A percentile compares a stretch with the other conserved stretches of the same genome.
These are phyloP conservation scores for Pseudodiploospora longispora DNA, from an alignment of 2,329 filamentous ascomycete genomes.

Conservation along the genomic window DNA sequence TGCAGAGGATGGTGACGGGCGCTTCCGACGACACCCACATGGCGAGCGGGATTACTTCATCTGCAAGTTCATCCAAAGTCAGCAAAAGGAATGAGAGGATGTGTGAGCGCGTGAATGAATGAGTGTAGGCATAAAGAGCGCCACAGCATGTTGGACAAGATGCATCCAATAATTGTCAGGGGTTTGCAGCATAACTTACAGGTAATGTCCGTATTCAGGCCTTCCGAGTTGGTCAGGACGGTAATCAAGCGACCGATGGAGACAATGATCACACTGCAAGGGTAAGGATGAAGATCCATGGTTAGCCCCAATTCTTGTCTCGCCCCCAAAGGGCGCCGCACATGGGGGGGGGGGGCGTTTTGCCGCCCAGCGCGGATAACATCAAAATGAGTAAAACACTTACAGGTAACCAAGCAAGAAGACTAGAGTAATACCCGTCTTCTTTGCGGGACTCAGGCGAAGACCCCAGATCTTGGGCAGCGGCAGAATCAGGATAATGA, in stretches of 20 bases:
- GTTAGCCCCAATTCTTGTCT: not conserved
- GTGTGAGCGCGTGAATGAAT: too few relatives aligned
- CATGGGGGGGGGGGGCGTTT: not conserved
- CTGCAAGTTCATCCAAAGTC: too few relatives aligned
- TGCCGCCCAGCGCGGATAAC: not conserved
- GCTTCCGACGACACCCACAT: slow-evolving; percentile 28
- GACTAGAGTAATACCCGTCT: slow-evolving; percentile 34
- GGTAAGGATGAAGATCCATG: not conserved
- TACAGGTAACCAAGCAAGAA: slow-evolving; percentile 39
- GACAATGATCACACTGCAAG: slow-evolving; percentile 36
- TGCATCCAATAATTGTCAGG: too few relatives aligned
- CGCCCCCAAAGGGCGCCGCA: too few relatives aligned
- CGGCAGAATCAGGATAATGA: slow-evolving; percentile 37
- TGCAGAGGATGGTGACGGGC: slow-evolving; percentile 42
- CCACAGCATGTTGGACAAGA: too few relatives aligned
- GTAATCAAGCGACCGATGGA: slow-evolving; percentile 40
- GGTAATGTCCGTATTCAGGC: too few relatives aligned
- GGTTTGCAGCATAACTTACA: too few relatives aligned
- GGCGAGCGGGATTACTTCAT: not conserved
- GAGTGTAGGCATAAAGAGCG: too few relatives aligned
- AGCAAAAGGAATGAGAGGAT: too few relatives aligned
- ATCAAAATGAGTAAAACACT: slow-evolving; percentile 8
- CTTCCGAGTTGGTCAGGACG: slow-evolving; percentile 8
- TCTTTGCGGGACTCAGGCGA: slow-evolving; percentile 31
- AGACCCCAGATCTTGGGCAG: slow-evolving; percentile 38